Evolutionary conservation across 2,329 filamentous ascomycete genomes (phyloP).

Genomic region (Macrophomina tecta): DNA sequence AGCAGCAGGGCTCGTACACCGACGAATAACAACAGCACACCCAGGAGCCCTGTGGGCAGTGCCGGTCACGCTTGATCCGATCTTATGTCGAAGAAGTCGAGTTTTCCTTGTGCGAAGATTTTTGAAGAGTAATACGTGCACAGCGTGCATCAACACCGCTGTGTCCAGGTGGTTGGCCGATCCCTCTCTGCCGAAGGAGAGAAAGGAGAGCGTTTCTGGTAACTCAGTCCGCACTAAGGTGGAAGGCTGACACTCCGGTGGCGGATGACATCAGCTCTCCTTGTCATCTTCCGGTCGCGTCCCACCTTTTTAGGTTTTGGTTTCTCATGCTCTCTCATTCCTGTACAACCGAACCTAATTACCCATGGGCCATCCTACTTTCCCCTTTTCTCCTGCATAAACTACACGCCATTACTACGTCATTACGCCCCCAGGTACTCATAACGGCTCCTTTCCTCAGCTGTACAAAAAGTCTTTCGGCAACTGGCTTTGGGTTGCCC

Average conservation of each 20-base stretch:
- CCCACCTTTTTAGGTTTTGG: neutral
- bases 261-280: neutral
- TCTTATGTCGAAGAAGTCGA: neutral
- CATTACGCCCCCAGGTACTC: conserved; percentile 9
- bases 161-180: neutral
- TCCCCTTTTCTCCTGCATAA: conserved; percentile 1
- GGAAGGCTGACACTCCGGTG: neutral
- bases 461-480: conserved; percentile 13
- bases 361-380: neutral
- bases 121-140: neutral
- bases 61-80: conserved; percentile 18
- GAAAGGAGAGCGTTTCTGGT: neutral
- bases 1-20: conserved; percentile 18
- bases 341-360: conserved; percentile 1
- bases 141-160: neutral
- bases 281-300: neutral
- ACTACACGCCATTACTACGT: conserved; percentile 2
- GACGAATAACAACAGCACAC: conserved; percentile 21
- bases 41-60: conserved; percentile 18
- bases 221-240: neutral
- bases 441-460: conserved; percentile 11
- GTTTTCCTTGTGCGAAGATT: neutral
- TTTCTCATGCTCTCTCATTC: neutral
- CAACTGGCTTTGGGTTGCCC: neutral
- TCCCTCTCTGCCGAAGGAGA: neutral